These are phyloP conservation scores for Cladophialophora yegresii DNA, from an alignment of 2,329 filamentous ascomycete genomes.

Conservation along the genomic window DNA sequence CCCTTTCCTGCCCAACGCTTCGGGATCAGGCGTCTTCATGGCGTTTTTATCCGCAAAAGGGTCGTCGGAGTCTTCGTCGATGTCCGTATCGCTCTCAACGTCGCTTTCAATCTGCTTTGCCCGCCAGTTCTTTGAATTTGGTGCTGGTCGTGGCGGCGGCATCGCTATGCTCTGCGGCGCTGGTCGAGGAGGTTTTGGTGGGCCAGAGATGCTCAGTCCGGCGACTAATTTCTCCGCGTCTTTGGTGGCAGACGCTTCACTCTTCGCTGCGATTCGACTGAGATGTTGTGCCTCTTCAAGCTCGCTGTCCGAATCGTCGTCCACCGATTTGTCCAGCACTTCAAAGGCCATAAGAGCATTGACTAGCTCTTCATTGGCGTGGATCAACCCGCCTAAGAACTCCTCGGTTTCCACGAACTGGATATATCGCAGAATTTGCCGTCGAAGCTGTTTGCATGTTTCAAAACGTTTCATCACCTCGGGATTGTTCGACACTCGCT, in stretches of 20 bases:
- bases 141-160: constrained; percentile 25
- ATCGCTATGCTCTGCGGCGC: constrained; percentile 24
- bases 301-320: constrained; percentile 67
- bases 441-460: constrained; percentile 77
- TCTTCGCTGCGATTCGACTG: constrained; percentile 31
- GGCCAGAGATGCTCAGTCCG: constrained; percentile 49
- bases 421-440: constrained; percentile 87
- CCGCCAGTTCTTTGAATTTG: constrained; percentile 33
- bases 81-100: constrained; percentile 56
- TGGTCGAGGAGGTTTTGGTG: constrained; percentile 51
- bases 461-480: constrained; percentile 78
- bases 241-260: constrained; percentile 33
- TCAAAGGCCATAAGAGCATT: constrained; percentile 91
- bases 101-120: constrained; percentile 54
- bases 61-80: constrained; percentile 75
- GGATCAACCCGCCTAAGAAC: constrained; percentile 85
- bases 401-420: constrained; percentile 88
- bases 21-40: constrained; percentile 55
- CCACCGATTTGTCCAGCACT: constrained; percentile 70
- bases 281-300: constrained; percentile 56
- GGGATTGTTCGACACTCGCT: constrained; percentile 82
- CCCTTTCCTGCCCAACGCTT: constrained; percentile 27
- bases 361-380: constrained; percentile 95
- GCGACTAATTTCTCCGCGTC: constrained; percentile 48
- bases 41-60: constrained; percentile 85